Evolutionary conservation across 305 asterid genomes (phyloP), one percentile per base, ranked within the genome.

Genomic region (Fraxinus latifolia): DNA sequence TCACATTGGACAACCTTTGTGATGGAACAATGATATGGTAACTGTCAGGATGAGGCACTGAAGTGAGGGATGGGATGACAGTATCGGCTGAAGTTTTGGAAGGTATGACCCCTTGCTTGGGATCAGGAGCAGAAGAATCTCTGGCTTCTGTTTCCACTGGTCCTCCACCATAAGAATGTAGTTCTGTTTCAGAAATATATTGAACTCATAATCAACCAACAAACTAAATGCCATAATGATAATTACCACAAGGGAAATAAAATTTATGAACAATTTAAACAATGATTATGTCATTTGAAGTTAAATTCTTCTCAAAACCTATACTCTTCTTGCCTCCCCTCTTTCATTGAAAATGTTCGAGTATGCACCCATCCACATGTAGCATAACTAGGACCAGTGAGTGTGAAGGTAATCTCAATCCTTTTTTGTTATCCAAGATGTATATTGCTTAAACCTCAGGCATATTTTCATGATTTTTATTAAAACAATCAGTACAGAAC

Each of bases 121-220:
- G 79, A 37, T 92, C 94, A 23, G 89, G 87, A 25, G 91, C 81
- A 25, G 87, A 80, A 67, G 85, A 79, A 70, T 92, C 94, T 82
- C 79, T 86, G 33, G 65, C 84, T 55, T 91, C 98, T 0, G 91
- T 74, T 65, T 95, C 95, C 4, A 81, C 65, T 47, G 79, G 82
- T 5, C 91, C 93, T 27, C 97, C 97, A 50, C 96, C 95, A 76
- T 79, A 92, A 11, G 89, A 91, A 86, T 90, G 91, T 74, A 95
- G 87, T 81, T 95, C 98, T 95, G 91, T 62, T 65, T 60, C 27
- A 65, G 12, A 77, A 37, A 5, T 19, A 17, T 37, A 77, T 50
- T 72, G 39, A 83, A 77, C 44, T 82, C 42, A 77, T 34, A 33
- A 68, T 53, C 60, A 80, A 72, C 42, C 74, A 53, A 12, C 74